These are phyloP conservation scores for Heteromeles arbutifolia DNA, from an alignment of 306 rosid genomes.

Conservation along the genomic window DNA sequence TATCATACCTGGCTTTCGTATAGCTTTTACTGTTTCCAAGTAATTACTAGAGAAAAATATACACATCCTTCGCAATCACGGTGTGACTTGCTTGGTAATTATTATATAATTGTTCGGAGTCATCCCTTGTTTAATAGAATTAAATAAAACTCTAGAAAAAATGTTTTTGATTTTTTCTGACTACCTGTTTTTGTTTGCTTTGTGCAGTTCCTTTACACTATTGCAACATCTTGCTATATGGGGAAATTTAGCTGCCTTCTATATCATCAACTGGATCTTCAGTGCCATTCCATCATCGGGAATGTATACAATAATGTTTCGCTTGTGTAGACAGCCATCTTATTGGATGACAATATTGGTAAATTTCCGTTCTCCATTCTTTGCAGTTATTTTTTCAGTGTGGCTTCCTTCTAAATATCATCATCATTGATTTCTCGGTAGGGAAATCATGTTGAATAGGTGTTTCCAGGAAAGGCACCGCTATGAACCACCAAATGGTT, in stretches of 20 bases:
- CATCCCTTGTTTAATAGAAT: background rate
- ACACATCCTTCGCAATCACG: background rate
- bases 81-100: background rate
- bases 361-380: conserved; percentile 31
- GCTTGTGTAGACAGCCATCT: conserved; percentile 76
- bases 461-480: no score
- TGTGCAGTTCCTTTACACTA: conserved; percentile 79
- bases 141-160: conserved; percentile 7
- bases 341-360: conserved; percentile 84
- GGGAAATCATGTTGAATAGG: background rate
- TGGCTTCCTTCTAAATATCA: background rate
- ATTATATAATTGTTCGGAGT: background rate
- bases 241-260: conserved; percentile 88
- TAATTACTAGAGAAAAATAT: background rate
- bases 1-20: background rate
- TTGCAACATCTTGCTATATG: conserved; percentile 88
- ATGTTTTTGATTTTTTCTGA: conserved; percentile 1
- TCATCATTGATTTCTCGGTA: background rate
- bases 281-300: conserved; percentile 93
- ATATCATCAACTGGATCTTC: conserved; percentile 77
- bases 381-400: background rate
- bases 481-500: background rate
- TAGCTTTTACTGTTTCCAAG: background rate
- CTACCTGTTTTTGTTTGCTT: conserved; percentile 27
- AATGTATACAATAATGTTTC: conserved; percentile 93